Base-by-base conservation (phyloP, 495 filamentous ascomycete species). In the Penicillium angulare region DNA sequence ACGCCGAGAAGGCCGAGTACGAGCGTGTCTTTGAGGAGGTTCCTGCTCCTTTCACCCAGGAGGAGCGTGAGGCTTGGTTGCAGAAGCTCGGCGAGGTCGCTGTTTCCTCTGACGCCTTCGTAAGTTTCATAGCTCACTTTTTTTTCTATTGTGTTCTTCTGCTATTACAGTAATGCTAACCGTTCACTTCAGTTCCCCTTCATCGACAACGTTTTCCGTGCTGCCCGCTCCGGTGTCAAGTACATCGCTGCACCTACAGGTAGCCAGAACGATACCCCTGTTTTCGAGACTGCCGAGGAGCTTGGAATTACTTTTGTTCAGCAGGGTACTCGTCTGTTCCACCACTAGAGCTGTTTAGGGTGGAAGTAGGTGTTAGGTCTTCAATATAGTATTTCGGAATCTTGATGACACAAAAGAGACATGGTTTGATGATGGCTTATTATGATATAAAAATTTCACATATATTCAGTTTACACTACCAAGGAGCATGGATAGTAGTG, bases 151-250 rank as follows among this genome's bases (percentile, higher is more conserved):
- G 21, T 27, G 47, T 35, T n/a, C 21, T 27, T 23, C 18, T 22
- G 43, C 15, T 23, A 20, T 13, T 21, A 6, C n/a, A 36, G 43
- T 4, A 26, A 50, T 57, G 52, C 54, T 61, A 26, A 47, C 42
- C 0, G 10, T 38, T 15, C n/a, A n/a, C n/a, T 13, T 13, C 40
- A 92, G 88, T 97, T 97, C 84, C 93, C 93, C 47, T 98, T 98
- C 77, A 87, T 89, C 57, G 93, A 97, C 79, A 98, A 98, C 60
- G 86, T 98, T 52, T 95, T 92, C 81, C 82, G 93, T 49, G 89
- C 90, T 34, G 82, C 79, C 44, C 79, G 89, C 53, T 95, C 89
- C 17, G 93, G 93, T 18, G 92, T 82, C 54, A 97, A 96, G 76
- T 98, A 96, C 75, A 84, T 97, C 52, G 91, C 95, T 36, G 92